Base-by-base conservation (phyloP, 495 filamentous ascomycete genomes). In the Hypoxylon subgilvum region DNA sequence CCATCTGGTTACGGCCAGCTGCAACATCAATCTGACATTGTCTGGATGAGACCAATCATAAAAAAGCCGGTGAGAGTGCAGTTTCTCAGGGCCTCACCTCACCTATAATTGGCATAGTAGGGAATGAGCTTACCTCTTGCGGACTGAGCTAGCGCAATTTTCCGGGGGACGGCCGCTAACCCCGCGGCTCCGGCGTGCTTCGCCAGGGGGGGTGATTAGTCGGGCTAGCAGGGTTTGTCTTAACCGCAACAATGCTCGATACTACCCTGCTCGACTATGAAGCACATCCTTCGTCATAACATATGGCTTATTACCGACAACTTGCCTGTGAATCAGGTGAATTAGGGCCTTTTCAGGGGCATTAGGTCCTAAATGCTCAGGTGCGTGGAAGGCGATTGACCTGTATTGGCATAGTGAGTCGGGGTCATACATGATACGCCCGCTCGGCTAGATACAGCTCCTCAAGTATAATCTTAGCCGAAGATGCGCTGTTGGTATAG, bases 171-270 rank as follows among this genome's bases (percentile, higher is more conserved):
- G 38, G 57, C 49, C 38, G 36, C 57, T 55, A 56, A 61, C 49
- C 57, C 57, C 57, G 57, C 57, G 35, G 30, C 38, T 61, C 44
- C 50, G 36, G 43, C 40, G 28, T 28, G 21, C 34, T 17, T 40
- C 35, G 34, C 36, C 36, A 17, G n/a, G 50, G 52, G 45, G 25
- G n/a, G n/a, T n/a, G n/a, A n/a, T 43, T 43, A 13, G 32, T 30
- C 43, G 44, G 31, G 57, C 50, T 61, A 55, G 57, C 41, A 56
- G 46, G 58, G 58, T 18, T 28, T 60, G 17, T 39, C n/a, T 61
- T 41, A 63, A 57, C 60, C 48, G 43, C 38, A 54, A 35, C 53
- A 47, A 58, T 48, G 8, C 8, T 1, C 6, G 7, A 44, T 35
- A 10, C 22, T 32, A 52, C 31, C 36, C 6, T 46, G 38, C 30